Evolutionary conservation across 2,329 filamentous ascomycete genomes (phyloP), one percentile per base, ranked within the genome.

Genomic region (Sarocladiaceae sp.): DNA sequence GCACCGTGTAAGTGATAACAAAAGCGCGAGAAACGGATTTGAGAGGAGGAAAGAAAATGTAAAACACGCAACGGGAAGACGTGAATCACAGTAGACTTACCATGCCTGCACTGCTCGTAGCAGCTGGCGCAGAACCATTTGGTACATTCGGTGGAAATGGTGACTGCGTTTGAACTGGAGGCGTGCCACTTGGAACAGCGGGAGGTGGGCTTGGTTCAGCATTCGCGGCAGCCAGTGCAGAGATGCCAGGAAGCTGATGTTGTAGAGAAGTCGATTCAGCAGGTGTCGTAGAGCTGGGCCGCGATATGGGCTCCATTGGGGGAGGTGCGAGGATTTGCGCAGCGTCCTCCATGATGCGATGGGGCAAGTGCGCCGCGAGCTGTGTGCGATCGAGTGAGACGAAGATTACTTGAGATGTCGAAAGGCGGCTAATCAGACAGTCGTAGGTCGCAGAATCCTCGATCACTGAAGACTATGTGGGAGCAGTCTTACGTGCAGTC

Each of bases 281-380:
- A 1, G 75, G 74, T 3, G 78, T 76, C 2, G 73, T 73, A 28
- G 77, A 77, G 58, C 70, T 73, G 20, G 75, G 75, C 57, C 73
- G 70, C 26, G 78, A 77, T 54, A 77, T 73, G 17, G 73, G 68
- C 56, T 82, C 78, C 37, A 73, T 62, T 10, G 66, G 64, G 31
- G 70, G 66, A 33, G 69, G 62, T 36, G 71, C 63, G 40, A 73
- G 62, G 46, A 68, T 58, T 51, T 72, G 70, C 28, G 66, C 57
- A 53, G 50, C 22, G 13, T 48, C 51, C 29, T 55, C 54, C 54
- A 55, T 55, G 17, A 11, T 48, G 44, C 20, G 20, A 15, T n/a
- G n/a, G n/a, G n/a, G n/a, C n/a, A n/a, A n/a, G n/a, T n/a, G n/a
- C n/a, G n/a, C n/a, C n/a, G n/a, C n/a, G n/a, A n/a, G n/a, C n/a